Evolutionary conservation across 1,284 basidiomycete genomes (phyloP), one percentile per base, ranked within the genome.

Genomic region (Polyporus tsugae): DNA sequence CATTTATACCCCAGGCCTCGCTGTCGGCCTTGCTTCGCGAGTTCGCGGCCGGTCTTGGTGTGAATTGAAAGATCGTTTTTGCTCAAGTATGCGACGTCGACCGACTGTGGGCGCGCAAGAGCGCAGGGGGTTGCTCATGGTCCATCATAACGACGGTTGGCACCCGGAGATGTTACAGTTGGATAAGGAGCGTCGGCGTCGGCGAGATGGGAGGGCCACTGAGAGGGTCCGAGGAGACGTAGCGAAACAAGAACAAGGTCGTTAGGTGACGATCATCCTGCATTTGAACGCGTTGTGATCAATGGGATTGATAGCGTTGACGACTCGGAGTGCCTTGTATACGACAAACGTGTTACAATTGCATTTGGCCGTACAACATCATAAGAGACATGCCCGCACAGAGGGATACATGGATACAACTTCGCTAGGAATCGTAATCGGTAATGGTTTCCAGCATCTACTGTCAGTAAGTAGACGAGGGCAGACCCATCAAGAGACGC

Each of bases 401-500:
- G 41, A 41, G 46, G 46, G 46, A 49, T 49, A 22, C 46, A 49
- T 49, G 46, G 25, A 49, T 4, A 6, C 25, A 49, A 25, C 7
- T 49, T 25, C 46, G 22, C 22, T 49, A 49, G 46, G 46, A 49
- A 25, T 49, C 46, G 46, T 49, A 25, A 25, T 46, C 46, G 46
- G 22, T 25, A 49, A 49, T 11, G 46, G 22, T 49, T 49, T 49
- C 46, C 46, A 49, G 46, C 46, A 49, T 49, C 22, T 49, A 25
- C 46, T 11, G 25, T 25, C 22, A 49, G 46, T 9, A 46, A 38
- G n/a, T 22, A 41, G 36, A 41, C 7, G 36, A 60, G 36, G n/a
- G 58, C 19, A 22, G 38, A 6, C 58, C 38, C 58, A 22, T 59
- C 58, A 38, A 41, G 38, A 38, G 58, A 59, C 58, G 22, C 58